Base-by-base conservation (phyloP, 192 early-diverging fungal genomes). In the Backusella parvicylindrica region DNA sequence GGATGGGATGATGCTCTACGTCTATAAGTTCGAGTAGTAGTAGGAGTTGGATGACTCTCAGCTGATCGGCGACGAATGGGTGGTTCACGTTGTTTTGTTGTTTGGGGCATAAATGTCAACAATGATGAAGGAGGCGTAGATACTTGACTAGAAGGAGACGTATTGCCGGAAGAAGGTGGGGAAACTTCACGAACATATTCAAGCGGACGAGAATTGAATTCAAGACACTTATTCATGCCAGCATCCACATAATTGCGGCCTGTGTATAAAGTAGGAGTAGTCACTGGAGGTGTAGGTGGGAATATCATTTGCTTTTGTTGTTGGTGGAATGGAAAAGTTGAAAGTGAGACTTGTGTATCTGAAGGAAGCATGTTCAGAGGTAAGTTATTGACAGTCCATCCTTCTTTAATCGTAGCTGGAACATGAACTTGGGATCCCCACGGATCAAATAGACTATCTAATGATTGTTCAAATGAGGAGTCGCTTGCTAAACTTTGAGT, bases 1-100 rank as follows among this genome's bases (percentile, higher is more conserved):
- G 69, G 60, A 5, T 71, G 68, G 6, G 73, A 50, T 3, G 78
- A 70, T 15, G 60, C 43, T 28, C 78, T 63, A 30, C 73, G 53
- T 37, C 76, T 40, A 31, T 15, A 43, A n/a, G 30, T 28, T 35
- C 30, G 65, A 13, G 40, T 31, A 15, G n/a, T 7, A 2, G 13
- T 31, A 15, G n/a, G 18, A 2, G 13, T 7, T 26, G n/a, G 16
- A 2, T 37, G 26, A 2, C 12, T 43, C 26, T 33, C 47, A 36
- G 47, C 15, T 37, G 47, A 49, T 28, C 6, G 13, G n/a, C 12
- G 64, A 63, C 33, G 41, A 30, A 33, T 23, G 13, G 41, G 67
- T 15, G 41, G 67, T 15, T 8, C 37, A 30, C 23, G 38, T 33
- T 53, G 30, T 33, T 50, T 47, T 64, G 31, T 30, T 8, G 38